Percentiles rank a stretch among this genome's conserved stretches.
Evolutionary conservation across 768 basidiomycete genomes (phyloP).

Genomic region (Amanita thiersii): DNA sequence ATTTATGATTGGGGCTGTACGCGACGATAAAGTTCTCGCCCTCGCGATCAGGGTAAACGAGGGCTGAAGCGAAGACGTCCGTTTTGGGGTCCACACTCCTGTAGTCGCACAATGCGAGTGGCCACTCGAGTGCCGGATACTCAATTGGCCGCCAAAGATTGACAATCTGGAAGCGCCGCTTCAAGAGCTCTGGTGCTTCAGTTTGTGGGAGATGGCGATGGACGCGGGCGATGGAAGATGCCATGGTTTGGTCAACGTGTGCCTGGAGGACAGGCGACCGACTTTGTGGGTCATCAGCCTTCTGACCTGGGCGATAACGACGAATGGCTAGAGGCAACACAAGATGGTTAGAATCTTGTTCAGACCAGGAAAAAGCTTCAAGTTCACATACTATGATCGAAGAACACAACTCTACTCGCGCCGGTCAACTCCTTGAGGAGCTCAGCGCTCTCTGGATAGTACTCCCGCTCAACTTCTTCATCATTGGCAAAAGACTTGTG

Average conservation of each 20-base stretch:
- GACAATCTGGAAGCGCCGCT: conserved; percentile 47
- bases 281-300: conserved; percentile 18
- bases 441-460: conserved; percentile 54
- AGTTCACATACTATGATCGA: conserved; percentile 49
- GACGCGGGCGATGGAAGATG: conserved; percentile 25
- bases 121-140: conserved; percentile 39
- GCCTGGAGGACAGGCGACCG: conserved; percentile 28
- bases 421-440: conserved; percentile 53
- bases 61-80: conserved; percentile 36
- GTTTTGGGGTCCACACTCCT: conserved; percentile 30
- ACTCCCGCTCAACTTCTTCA: conserved; percentile 42
- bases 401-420: conserved; percentile 46
- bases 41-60: conserved; percentile 41
- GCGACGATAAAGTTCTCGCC: conserved; percentile 43
- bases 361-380: background rate
- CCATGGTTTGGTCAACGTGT: conserved; percentile 33
- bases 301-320: conserved; percentile 22
- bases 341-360: background rate
- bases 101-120: conserved; percentile 44
- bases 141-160: conserved; percentile 55
- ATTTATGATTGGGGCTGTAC: conserved; percentile 37
- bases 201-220: conserved; percentile 32
- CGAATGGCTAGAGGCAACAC: conserved; percentile 21
- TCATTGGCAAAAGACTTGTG: conserved; percentile 42
- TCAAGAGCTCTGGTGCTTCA: conserved; percentile 35